Conservation (phyloP, 345 rosid species). For the Angophora floribunda region DNA sequence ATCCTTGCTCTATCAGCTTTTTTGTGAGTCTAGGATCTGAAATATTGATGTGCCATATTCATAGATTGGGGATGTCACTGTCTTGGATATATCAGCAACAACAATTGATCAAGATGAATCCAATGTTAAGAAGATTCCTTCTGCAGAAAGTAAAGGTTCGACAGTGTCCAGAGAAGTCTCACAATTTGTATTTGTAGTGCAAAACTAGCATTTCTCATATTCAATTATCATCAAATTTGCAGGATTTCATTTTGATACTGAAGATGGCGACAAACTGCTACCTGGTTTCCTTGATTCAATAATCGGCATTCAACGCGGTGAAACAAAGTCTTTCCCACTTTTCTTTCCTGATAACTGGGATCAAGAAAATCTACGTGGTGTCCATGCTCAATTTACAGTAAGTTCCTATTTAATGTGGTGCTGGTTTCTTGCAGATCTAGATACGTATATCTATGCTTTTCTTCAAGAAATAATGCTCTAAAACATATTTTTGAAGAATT, state of each 20-base stretch:
- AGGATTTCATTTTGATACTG: conserved; percentile 91
- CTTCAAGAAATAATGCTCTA: neutral
- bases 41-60: neutral
- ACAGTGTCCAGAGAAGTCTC: neutral
- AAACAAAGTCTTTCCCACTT: conserved; percentile 75
- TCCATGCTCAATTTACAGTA: conserved; percentile 83
- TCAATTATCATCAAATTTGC: conserved; percentile 2
- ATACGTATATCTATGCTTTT: neutral
- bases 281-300: conserved; percentile 81
- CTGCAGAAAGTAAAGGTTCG: conserved; percentile 88
- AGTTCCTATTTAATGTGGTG: conserved; percentile 2
- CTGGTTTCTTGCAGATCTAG: conserved; percentile 3
- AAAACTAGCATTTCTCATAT: neutral
- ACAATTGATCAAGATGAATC: conserved; percentile 51
- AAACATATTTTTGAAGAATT: neutral
- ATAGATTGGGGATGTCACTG: conserved; percentile 78
- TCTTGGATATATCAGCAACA: conserved; percentile 80
- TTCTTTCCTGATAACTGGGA: conserved; percentile 85
- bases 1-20: neutral
- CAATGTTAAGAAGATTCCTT: conserved; percentile 55
- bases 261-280: conserved; percentile 67
- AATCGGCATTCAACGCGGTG: conserved; percentile 59
- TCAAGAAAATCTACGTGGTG: conserved; percentile 78
- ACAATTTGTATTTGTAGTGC: neutral
- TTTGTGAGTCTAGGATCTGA: neutral